Percentiles rank a stretch among this genome's conserved stretches.
These are phyloP conservation scores for Boletus edulis DNA, from an alignment of 768 basidiomycete genomes.

Conservation along the genomic window DNA sequence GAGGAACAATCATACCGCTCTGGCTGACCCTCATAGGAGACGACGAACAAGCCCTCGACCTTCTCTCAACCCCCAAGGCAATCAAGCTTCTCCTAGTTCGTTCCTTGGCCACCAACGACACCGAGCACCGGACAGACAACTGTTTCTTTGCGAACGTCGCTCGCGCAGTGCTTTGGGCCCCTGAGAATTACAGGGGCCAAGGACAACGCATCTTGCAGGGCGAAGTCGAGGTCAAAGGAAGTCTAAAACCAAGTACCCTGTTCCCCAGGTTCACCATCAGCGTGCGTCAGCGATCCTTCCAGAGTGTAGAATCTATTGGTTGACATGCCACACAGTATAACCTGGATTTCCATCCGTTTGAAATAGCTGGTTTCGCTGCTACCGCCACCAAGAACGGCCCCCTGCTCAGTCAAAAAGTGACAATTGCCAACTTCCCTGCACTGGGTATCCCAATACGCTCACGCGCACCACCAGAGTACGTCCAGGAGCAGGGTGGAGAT, in stretches of 20 bases:
- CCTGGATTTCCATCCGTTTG: conserved; percentile 42
- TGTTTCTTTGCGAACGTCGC: conserved; percentile 42
- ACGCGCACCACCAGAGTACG: conserved; percentile 54
- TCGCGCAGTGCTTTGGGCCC: conserved; percentile 48
- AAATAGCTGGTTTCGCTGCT: conserved; percentile 41
- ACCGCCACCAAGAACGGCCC: conserved; percentile 20
- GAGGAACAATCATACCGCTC: conserved; percentile 52
- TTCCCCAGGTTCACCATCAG: conserved; percentile 47
- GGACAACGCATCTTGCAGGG: conserved; percentile 44
- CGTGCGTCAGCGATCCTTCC: conserved; percentile 31
- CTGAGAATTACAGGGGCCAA: conserved; percentile 21
- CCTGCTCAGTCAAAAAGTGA: conserved; percentile 40
- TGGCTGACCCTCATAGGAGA: conserved; percentile 42
- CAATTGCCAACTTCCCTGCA: conserved; percentile 38
- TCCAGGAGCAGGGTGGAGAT: conserved; percentile 40
- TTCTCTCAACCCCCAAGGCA: conserved; percentile 41
- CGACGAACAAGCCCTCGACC: conserved; percentile 49
- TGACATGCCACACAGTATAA: conserved; percentile 37
- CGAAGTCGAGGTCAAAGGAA: conserved; percentile 48
- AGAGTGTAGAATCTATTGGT: background rate
- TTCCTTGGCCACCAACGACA: conserved; percentile 42
- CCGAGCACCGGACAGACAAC: conserved; percentile 42
- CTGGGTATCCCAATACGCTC: conserved; percentile 41
- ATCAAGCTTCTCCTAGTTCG: conserved; percentile 45
- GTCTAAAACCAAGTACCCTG: conserved; percentile 41